A percentile compares a stretch with the other conserved stretches of the same genome.
Evolutionary conservation across 805 yeast genomes (phyloP).

Genomic region (Monosporozyma solicola): DNA sequence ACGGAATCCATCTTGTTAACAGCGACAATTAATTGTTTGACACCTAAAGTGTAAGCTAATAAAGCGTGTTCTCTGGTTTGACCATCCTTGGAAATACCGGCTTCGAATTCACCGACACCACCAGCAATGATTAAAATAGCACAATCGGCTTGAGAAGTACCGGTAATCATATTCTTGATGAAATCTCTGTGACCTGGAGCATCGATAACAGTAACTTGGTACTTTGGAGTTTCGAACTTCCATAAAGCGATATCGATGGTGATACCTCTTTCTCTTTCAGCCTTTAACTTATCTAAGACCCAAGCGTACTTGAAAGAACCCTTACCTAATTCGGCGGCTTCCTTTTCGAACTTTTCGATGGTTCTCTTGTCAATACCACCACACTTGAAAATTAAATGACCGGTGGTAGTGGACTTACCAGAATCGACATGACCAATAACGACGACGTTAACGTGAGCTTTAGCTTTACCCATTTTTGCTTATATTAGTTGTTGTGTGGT

Average conservation of each 20-base stretch:
- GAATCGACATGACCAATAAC: slow-evolving; percentile 99
- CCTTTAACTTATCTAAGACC: slow-evolving; percentile 93
- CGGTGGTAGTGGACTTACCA: slow-evolving; percentile 98
- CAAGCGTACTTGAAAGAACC: slow-evolving; percentile 97
- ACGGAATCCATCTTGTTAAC: slow-evolving; percentile 94
- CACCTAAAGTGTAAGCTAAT: slow-evolving; percentile 55
- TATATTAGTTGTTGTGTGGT: slow-evolving; percentile 32
- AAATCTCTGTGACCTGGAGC: slow-evolving; percentile 97
- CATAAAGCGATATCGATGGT: slow-evolving; percentile 90
- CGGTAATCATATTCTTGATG: slow-evolving; percentile 93
- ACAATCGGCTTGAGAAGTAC: slow-evolving; percentile 91
- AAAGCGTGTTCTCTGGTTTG: slow-evolving; percentile 76
- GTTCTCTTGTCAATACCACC: slow-evolving; percentile 99
- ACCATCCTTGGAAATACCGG: slow-evolving; percentile 91
- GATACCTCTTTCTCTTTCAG: slow-evolving; percentile 96
- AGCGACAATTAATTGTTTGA: slow-evolving; percentile 77
- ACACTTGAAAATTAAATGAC: slow-evolving; percentile 98
- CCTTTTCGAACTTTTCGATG: slow-evolving; percentile 96
- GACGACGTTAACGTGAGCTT: slow-evolving; percentile 98
- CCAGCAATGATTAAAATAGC: slow-evolving; percentile 87
- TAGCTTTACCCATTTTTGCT: slow-evolving; percentile 72
- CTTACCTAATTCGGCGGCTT: slow-evolving; percentile 95
- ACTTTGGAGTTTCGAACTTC: slow-evolving; percentile 88
- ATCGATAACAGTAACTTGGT: slow-evolving; percentile 84
- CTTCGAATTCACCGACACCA: slow-evolving; percentile 92